A percentile compares a stretch with the other conserved stretches of the same genome.
Evolutionary conservation across 345 rosid genomes (phyloP).

Genomic region (Cochlearia excelsa): DNA sequence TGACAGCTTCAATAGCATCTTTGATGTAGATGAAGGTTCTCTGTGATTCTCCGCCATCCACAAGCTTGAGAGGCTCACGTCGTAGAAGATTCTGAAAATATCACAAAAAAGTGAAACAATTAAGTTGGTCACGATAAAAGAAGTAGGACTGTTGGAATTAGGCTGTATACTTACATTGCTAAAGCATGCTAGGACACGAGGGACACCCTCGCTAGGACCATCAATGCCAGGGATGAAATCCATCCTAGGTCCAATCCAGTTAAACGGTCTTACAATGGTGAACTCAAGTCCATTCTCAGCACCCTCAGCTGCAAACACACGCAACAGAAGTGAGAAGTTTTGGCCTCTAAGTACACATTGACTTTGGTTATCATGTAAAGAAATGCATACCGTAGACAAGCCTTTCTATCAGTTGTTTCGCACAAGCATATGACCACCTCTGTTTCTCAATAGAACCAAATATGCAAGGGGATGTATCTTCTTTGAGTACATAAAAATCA

Average conservation of each 20-base stretch:
- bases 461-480: conserved; percentile 92
- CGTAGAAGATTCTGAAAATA: conserved; percentile 66
- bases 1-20: conserved; percentile 98
- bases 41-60: conserved; percentile 96
- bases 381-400: conserved; percentile 69
- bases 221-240: conserved; percentile 99
- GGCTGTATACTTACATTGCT: conserved; percentile 63
- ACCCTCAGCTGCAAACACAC: conserved; percentile 76
- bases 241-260: conserved; percentile 99
- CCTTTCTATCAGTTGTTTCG: conserved; percentile 98
- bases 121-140: background rate
- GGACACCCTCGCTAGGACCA: conserved; percentile 99
- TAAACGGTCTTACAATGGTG: conserved; percentile 97
- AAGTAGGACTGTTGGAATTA: background rate
- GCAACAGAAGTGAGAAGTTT: conserved; percentile 4
- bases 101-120: background rate
- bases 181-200: conserved; percentile 97
- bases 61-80: conserved; percentile 87
- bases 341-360: background rate
- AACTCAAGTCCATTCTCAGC: conserved; percentile 93
- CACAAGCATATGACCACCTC: conserved; percentile 99
- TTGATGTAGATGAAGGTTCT: conserved; percentile 91
- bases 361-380: background rate
- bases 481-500: conserved; percentile 79
- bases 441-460: conserved; percentile 99